Evolutionary conservation across 2,329 filamentous ascomycete genomes (phyloP).

Genomic region (Neonectria neomacrospora): DNA sequence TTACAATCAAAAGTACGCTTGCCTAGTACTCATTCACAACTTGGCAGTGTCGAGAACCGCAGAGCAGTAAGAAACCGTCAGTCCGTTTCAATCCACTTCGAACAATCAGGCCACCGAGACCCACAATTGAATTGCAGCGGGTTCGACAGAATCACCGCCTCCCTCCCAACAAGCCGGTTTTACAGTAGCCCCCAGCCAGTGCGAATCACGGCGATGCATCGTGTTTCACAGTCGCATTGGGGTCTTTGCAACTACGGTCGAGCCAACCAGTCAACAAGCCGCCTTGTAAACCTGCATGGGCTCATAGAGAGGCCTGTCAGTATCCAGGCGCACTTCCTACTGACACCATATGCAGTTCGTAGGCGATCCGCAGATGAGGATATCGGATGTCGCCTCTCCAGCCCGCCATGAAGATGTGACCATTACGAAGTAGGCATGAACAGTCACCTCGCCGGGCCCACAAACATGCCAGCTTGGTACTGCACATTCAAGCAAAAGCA

Average conservation of each 20-base stretch:
- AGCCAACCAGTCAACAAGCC: conserved; percentile 7
- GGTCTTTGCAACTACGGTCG: neutral
- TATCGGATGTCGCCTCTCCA: conserved; percentile 10
- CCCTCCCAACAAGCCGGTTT: conserved; percentile 6
- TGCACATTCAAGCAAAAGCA: conserved; percentile 21
- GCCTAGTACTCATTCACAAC: neutral
- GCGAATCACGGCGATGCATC: conserved; percentile 15
- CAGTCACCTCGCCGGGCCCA: conserved; percentile 17
- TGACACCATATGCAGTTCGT: conserved; percentile 21
- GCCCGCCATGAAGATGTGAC: neutral
- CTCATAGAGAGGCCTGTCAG: conserved; percentile 4
- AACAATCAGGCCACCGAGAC: neutral
- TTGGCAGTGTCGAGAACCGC: neutral
- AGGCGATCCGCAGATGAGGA: conserved; percentile 14
- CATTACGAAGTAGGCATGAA: conserved; percentile 7
- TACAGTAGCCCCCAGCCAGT: conserved; percentile 12
- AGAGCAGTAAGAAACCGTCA: neutral
- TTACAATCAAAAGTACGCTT: neutral
- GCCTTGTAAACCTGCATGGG: conserved; percentile 12
- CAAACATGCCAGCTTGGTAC: conserved; percentile 18
- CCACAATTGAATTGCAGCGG: neutral
- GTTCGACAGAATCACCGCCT: neutral
- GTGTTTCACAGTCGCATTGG: conserved; percentile 19
- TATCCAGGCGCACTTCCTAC: conserved; percentile 7
- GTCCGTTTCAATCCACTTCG: neutral